Conservation (phyloP, 2,329 filamentous ascomycete species). For the Fusarium azukiicola region DNA sequence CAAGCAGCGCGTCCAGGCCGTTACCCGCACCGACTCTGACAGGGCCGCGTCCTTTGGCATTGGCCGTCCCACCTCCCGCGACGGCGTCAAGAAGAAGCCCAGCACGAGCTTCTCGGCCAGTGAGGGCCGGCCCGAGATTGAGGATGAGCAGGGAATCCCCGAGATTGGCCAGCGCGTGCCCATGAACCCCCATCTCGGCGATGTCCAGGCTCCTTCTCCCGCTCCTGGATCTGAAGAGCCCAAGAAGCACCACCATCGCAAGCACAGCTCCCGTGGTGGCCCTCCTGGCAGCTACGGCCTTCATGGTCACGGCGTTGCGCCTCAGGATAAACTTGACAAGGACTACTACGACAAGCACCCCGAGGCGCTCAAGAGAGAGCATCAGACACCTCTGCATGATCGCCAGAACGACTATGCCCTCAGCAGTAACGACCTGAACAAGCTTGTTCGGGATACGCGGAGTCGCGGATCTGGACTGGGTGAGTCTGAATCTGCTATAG, state of each 20-base stretch:
- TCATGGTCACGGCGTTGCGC: constrained; percentile 90
- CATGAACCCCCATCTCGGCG: constrained; percentile 95
- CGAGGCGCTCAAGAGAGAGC: constrained; percentile 88
- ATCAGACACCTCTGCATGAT: constrained; percentile 76
- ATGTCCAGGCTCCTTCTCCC: constrained; percentile 97
- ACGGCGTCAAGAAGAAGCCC: constrained; percentile 82
- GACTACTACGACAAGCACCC: constrained; percentile 97
- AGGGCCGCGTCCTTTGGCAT: constrained; percentile 92
- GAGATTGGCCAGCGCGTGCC: constrained; percentile 96
- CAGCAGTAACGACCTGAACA: constrained; percentile 94
- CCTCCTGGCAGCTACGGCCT: constrained; percentile 96
- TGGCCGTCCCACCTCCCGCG: constrained; percentile 78
- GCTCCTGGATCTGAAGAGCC: constrained; percentile 72
- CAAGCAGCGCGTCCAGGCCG: constrained; percentile 89
- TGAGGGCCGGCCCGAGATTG: constrained; percentile 72
- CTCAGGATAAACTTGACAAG: constrained; percentile 91
- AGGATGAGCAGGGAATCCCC: constrained; percentile 93
- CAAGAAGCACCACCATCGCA: constrained; percentile 83
- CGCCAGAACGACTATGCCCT: constrained; percentile 87
- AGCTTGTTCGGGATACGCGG: constrained; percentile 88
- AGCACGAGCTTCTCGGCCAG: constrained; percentile 77
- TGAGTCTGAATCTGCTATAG: constrained; percentile 59
- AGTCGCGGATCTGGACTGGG: constrained; percentile 74
- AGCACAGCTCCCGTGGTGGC: constrained; percentile 84
- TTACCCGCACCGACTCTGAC: constrained; percentile 95